A percentile compares a stretch with the other conserved stretches of the same genome.
phyloP scores from a whole-genome alignment of 164 flowering plant species.

The Liriodendron chinense region DNA sequence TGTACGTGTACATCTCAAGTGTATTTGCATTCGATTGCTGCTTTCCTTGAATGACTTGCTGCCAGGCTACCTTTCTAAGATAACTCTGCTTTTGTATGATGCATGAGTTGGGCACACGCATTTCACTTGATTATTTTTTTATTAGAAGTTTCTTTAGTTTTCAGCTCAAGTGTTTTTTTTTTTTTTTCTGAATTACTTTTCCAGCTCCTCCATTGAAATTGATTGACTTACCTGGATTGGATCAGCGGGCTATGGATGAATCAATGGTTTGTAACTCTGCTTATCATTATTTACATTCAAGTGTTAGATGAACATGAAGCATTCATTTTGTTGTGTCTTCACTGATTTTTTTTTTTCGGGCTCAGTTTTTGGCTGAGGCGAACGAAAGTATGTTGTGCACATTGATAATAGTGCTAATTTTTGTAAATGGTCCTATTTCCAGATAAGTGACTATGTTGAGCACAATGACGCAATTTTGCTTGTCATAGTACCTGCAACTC shows the following conservation, averaged over 20 bases:
- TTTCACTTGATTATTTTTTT: slow-evolving; percentile 1
- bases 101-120: neutral
- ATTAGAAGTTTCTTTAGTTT: slow-evolving; percentile 3
- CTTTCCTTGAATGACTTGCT: neutral
- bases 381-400: neutral
- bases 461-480: slow-evolving; percentile 90
- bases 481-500: slow-evolving; percentile 82
- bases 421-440: slow-evolving; percentile 12
- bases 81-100: neutral
- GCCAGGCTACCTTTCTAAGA: neutral
- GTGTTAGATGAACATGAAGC: neutral
- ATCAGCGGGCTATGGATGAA: slow-evolving; percentile 85
- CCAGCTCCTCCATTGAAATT: slow-evolving; percentile 93
- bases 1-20: neutral
- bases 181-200: slow-evolving; percentile 8
- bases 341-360: neutral
- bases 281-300: neutral
- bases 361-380: neutral
- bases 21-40: neutral
- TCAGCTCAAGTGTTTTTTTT: neutral
- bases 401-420: neutral
- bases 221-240: slow-evolving; percentile 95
- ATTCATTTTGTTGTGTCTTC: neutral
- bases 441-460: slow-evolving; percentile 74
- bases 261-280: slow-evolving; percentile 61